These are phyloP conservation scores for Epichloe festucae DNA, from an alignment of 2,329 filamentous ascomycete species.

Conservation along the genomic window DNA sequence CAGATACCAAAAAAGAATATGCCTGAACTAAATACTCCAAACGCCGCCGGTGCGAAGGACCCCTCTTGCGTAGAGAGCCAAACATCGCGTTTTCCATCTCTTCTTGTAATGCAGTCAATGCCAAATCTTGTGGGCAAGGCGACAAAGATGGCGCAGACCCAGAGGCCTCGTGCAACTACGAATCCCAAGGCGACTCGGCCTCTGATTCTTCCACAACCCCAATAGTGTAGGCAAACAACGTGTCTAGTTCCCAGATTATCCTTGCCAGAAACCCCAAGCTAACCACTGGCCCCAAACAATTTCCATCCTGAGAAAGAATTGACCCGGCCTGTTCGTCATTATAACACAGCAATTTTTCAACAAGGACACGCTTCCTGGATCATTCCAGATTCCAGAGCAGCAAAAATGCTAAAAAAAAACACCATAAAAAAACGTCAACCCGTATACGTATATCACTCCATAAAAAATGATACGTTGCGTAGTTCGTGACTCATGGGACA, in stretches of 20 bases:
- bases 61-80: not conserved
- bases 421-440: not conserved
- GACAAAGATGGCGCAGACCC: not conserved
- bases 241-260: not conserved
- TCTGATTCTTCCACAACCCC: not conserved
- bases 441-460: not conserved
- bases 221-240: not conserved
- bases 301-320: not conserved
- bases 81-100: slow-evolving; percentile 1
- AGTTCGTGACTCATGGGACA: not conserved
- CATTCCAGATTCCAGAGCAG: slow-evolving; percentile 1
- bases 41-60: slow-evolving; percentile 2
- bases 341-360: not conserved
- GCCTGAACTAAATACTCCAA: slow-evolving; percentile 7
- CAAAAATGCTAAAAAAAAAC: not conserved
- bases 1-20: not conserved
- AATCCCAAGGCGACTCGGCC: not conserved
- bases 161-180: slow-evolving; percentile 1
- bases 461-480: not conserved
- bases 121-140: not conserved
- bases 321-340: not conserved
- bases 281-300: not conserved
- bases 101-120: slow-evolving; percentile 2
- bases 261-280: not conserved
- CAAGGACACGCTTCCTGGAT: not conserved